Base-by-base conservation (phyloP, 1,139 yeast species). In the Hanseniaspora gamundiae region DNA sequence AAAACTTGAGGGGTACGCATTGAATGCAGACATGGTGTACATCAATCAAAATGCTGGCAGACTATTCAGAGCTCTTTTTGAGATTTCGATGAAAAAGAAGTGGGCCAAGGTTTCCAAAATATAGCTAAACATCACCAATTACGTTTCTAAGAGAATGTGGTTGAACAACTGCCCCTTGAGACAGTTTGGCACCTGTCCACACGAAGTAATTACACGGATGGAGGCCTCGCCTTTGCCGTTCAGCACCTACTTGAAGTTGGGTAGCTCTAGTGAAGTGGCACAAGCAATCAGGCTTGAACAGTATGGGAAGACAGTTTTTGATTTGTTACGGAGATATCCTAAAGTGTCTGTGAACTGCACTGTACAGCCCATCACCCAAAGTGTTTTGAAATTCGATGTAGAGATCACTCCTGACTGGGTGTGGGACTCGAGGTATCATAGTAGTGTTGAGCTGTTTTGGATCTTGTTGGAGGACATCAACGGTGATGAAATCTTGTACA, bases 41-140 rank as follows among this genome's bases (percentile, higher is more conserved):
- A 76, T 93, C 36, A 84, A 93, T 0, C 98, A 91, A 59, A 85
- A 94, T 33, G 97, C 96, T 0, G 94, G 94, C 6, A 73, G 99
- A 58, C 63, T 93, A 38, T 67, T 88, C 44, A 67, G 96, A 44
- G 97, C 98, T 0, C 73, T 93, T 51, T 80, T 74, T 57, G 96
- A 91, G 57, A 76, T 91, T 22, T 74, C 86, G 9, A 54, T 85
- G 40, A 68, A 72, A 43, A 83, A 79, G 52, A 73, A 74, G 8
- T 87, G 95, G 94, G 72, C 95, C 0, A 61, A 69, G 8, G 62
- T 84, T 19, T 69, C 94, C 0, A 73, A 72, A 50, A 51, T 65
- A 1, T 60, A 83, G 1, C 67, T 87, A 11, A 77, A 77, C 46
- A 52, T 88, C 27, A 80, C 91, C 57, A 83, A 85, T 52, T 80